These are phyloP conservation scores for Steccherinum ochraceum DNA, from an alignment of 768 basidiomycete species.

Conservation along the genomic window DNA sequence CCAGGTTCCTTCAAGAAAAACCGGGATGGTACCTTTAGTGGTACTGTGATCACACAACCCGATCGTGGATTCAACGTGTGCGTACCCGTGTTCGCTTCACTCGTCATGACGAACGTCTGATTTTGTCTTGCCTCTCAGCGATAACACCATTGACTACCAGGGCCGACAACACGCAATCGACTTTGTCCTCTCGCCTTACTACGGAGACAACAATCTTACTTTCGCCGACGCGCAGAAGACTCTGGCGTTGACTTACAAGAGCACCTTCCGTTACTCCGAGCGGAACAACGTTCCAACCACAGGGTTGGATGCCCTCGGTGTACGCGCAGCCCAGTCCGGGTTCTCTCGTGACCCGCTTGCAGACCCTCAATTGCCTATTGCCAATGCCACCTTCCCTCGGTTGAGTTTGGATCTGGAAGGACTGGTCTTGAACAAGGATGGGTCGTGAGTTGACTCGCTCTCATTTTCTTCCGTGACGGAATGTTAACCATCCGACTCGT, in stretches of 20 bases:
- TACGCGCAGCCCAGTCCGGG: conserved; percentile 32
- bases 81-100: conserved; percentile 10
- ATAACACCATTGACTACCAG: conserved; percentile 53
- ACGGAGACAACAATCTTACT: conserved; percentile 34
- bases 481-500: background rate
- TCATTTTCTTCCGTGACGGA: background rate
- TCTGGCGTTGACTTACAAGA: conserved; percentile 41
- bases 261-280: conserved; percentile 46
- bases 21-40: conserved; percentile 35
- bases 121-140: conserved; percentile 24
- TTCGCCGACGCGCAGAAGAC: conserved; percentile 48
- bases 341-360: conserved; percentile 25
- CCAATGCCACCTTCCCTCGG: conserved; percentile 40
- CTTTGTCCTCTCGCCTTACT: conserved; percentile 55
- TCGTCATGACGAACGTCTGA: background rate
- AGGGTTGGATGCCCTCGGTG: conserved; percentile 46
- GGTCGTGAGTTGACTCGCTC: conserved; percentile 46
- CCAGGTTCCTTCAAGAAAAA: conserved; percentile 34
- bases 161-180: conserved; percentile 53
- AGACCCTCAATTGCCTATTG: conserved; percentile 41
- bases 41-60: conserved; percentile 47
- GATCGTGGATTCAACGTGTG: conserved; percentile 58
- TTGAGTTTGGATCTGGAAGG: conserved; percentile 56
- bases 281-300: conserved; percentile 39
- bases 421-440: conserved; percentile 48